These are phyloP conservation scores for Yamadazyma atlantica DNA, from an alignment of 1,139 yeast genomes.

Conservation along the genomic window DNA sequence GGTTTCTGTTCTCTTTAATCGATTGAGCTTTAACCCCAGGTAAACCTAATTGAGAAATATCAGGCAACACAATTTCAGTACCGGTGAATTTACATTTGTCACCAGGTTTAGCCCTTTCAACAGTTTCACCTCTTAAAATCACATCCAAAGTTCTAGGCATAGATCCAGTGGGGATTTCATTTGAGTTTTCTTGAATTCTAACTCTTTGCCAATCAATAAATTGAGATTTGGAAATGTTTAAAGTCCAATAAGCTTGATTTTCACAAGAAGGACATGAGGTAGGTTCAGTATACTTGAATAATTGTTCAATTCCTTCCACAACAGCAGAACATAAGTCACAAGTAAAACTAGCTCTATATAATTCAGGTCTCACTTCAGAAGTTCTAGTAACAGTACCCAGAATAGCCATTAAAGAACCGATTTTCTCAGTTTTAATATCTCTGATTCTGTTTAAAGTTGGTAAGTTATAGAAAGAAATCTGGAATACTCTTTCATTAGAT, in stretches of 20 bases:
- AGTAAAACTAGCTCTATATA: conserved; percentile 81
- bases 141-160: conserved; percentile 98
- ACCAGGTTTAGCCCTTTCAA: conserved; percentile 97
- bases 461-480: conserved; percentile 84
- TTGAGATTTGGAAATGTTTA: conserved; percentile 79
- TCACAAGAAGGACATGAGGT: conserved; percentile 89
- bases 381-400: conserved; percentile 97
- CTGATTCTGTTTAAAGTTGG: conserved; percentile 85
- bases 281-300: conserved; percentile 93
- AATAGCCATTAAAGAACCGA: conserved; percentile 81
- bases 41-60: conserved; percentile 89
- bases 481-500: conserved; percentile 73
- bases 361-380: conserved; percentile 95
- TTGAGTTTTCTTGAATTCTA: conserved; percentile 92
- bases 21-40: conserved; percentile 95
- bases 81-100: conserved; percentile 96
- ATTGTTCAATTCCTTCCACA: conserved; percentile 89
- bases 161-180: conserved; percentile 96
- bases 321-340: conserved; percentile 88
- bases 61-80: conserved; percentile 93
- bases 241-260: conserved; percentile 83
- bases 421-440: conserved; percentile 84
- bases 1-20: conserved; percentile 61
- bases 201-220: conserved; percentile 98
- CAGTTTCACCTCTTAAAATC: conserved; percentile 89